Evolutionary conservation across 2,329 filamentous ascomycete genomes (phyloP).

Genomic region (Lasiodiplodia hormozganensis): DNA sequence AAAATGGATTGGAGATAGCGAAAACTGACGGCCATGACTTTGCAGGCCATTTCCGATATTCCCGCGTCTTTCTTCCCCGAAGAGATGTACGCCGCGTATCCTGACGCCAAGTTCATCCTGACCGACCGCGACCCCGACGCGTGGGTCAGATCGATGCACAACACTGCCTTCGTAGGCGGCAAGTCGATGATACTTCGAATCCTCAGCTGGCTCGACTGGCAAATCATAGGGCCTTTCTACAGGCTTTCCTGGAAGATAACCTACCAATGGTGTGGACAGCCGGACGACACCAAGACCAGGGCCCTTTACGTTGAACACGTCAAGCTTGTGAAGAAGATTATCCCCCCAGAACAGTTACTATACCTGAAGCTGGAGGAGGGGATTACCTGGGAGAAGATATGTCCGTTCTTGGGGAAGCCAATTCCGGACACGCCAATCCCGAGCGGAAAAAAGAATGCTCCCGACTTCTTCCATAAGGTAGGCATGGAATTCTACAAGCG

Average conservation of each 20-base stretch:
- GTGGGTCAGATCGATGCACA: slow-evolving; percentile 28
- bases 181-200: neutral
- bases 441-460: neutral
- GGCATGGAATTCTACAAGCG: neutral
- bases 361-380: slow-evolving; percentile 36
- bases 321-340: slow-evolving; percentile 31
- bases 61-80: slow-evolving; percentile 32
- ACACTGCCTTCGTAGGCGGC: slow-evolving; percentile 14
- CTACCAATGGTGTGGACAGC: neutral
- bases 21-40: neutral
- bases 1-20: neutral
- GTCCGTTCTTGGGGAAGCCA: slow-evolving; percentile 37
- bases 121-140: slow-evolving; percentile 27
- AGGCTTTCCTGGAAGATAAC: neutral
- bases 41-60: slow-evolving; percentile 31
- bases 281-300: neutral
- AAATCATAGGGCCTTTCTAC: neutral
- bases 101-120: slow-evolving; percentile 35
- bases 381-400: slow-evolving; percentile 39
- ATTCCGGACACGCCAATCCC: slow-evolving; percentile 34
- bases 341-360: slow-evolving; percentile 39
- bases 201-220: neutral
- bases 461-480: neutral
- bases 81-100: slow-evolving; percentile 34
- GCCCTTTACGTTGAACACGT: slow-evolving; percentile 31